phyloP scores from a whole-genome alignment of 768 basidiomycete species.

The Podaxis pistillaris region DNA sequence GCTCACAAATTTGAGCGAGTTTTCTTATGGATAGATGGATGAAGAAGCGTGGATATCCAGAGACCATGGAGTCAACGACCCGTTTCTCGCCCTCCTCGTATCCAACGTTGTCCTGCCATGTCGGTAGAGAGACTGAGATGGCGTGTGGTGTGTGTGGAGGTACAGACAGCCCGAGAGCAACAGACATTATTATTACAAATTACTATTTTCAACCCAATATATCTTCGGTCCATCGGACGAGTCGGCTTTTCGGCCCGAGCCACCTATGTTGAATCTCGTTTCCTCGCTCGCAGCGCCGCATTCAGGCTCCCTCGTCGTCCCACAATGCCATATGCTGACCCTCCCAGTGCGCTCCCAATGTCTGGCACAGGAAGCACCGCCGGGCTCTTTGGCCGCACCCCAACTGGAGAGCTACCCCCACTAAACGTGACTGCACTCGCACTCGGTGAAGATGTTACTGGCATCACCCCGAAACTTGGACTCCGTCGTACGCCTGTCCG shows the following conservation, averaged over 20 bases:
- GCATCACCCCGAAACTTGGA: constrained; percentile 24
- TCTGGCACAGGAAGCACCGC: constrained; percentile 23
- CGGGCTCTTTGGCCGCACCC: constrained; percentile 6
- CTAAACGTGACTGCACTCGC: constrained; percentile 16
- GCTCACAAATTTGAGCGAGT: constrained; percentile 76
- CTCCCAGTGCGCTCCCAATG: constrained; percentile 27
- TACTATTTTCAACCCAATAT: not conserved
- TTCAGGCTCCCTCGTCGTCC: constrained; percentile 18
- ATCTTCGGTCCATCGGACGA: not conserved
- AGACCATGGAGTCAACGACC: constrained; percentile 75
- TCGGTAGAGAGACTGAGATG: constrained; percentile 93
- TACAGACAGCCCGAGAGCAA: constrained; percentile 49
- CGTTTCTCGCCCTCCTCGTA: constrained; percentile 90
- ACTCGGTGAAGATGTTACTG: constrained; percentile 23
- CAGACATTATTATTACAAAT: constrained; percentile 17
- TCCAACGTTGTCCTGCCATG: constrained; percentile 86
- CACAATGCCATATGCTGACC: constrained; percentile 12
- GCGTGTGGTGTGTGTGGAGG: constrained; percentile 81
- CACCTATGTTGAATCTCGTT: not conserved
- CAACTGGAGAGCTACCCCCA: not conserved
- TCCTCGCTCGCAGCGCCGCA: constrained; percentile 2
- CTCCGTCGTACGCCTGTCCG: constrained; percentile 33
- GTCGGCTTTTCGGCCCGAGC: not conserved
- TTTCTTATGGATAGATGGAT: constrained; percentile 85
- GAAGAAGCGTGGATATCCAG: constrained; percentile 95